Conservation (phyloP, 176 grass and related monocot genomes). For the Themeda triandra region DNA sequence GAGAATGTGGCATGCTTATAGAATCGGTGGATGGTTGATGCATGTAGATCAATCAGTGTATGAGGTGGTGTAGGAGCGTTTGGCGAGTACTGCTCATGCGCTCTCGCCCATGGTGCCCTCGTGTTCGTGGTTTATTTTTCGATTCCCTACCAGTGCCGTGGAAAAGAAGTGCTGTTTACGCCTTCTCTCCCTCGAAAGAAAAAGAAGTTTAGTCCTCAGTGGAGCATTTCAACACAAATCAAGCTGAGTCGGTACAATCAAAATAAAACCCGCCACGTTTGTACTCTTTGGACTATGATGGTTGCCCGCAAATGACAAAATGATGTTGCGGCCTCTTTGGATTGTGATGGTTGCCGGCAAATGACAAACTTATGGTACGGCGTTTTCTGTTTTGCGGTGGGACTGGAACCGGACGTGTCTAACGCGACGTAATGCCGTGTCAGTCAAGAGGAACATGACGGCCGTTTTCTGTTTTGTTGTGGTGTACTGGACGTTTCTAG, state of each 20-base stretch:
- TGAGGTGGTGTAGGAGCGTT: not conserved
- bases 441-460: not conserved
- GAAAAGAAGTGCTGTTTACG: not conserved
- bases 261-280: not conserved
- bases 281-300: not conserved
- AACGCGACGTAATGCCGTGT: not conserved
- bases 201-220: not conserved
- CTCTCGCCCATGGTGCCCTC: not conserved
- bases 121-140: too few species aligned
- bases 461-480: not conserved
- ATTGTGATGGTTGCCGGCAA: not conserved
- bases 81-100: not conserved
- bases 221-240: not conserved
- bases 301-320: not conserved
- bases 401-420: not conserved
- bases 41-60: slow-evolving; percentile 10
- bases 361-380: not conserved
- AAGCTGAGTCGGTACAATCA: not conserved
- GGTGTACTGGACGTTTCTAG: not conserved
- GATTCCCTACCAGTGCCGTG: not conserved
- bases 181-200: not conserved
- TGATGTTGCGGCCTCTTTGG: not conserved
- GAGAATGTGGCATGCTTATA: not conserved
- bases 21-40: not conserved
- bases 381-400: not conserved